These are phyloP conservation scores for Pseudonitzschia multiseries DNA, from an alignment of 108 stramenopile genomes.

Conservation along the genomic window DNA sequence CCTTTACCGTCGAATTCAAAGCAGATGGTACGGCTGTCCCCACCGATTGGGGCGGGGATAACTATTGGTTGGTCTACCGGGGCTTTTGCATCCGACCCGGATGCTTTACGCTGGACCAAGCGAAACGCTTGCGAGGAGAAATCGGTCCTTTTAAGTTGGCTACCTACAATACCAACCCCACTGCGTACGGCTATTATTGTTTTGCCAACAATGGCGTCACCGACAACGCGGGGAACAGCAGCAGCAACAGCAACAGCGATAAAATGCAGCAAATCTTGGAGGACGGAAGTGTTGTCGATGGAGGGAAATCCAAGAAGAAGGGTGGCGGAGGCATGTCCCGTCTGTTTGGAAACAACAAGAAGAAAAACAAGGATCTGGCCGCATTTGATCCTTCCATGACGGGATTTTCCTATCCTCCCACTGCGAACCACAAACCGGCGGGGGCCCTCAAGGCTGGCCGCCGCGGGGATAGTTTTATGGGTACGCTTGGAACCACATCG, in stretches of 20 bases:
- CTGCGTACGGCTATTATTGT: slow-evolving; percentile 4
- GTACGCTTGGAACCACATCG: background rate
- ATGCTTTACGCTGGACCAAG: slow-evolving; percentile 48
- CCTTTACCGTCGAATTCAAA: background rate
- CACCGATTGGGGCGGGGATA: background rate
- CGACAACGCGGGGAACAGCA: background rate
- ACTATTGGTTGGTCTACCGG: slow-evolving; percentile 32
- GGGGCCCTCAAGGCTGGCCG: slow-evolving; percentile 1
- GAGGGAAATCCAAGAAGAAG: background rate
- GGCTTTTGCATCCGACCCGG: slow-evolving; percentile 47
- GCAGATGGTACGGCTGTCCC: background rate
- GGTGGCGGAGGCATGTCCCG: background rate
- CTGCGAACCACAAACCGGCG: background rate
- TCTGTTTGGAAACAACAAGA: background rate
- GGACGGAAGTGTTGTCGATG: background rate
- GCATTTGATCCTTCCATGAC: background rate
- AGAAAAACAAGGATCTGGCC: background rate
- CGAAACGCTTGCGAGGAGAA: slow-evolving; percentile 39
- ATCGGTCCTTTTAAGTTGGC: slow-evolving; percentile 15
- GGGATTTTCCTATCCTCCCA: background rate
- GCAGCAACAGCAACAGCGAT: background rate
- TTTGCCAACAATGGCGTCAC: background rate
- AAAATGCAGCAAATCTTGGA: background rate
- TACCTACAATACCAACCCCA: background rate
- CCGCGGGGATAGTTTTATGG: background rate